Evolutionary conservation across 495 filamentous ascomycete genomes (phyloP), one percentile per base, ranked within the genome.

Genomic region (Choiromyces venosus): DNA sequence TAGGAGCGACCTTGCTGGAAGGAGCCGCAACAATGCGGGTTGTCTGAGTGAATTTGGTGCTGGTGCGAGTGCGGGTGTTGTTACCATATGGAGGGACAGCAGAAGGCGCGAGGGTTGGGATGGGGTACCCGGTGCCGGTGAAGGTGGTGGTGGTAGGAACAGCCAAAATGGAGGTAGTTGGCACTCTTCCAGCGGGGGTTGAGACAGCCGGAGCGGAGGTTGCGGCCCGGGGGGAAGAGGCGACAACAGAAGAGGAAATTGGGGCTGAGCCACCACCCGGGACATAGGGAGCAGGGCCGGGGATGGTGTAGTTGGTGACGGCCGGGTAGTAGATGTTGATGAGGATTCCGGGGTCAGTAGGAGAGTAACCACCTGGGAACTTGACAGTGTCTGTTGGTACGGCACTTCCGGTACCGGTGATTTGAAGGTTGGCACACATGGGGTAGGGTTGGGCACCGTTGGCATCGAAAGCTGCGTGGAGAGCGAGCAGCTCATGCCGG

Each of bases 361-460:
- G 74, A 4, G 80, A 87, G 83, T 93, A 93, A 33, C 91, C 86
- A 38, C 83, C 82, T 1, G 88, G 90, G 42, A 88, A 91, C 52
- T 86, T 78, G 36, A 86, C 84, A 16, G 84, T 80, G 69, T 90
- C 88, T 25, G 81, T 71, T n/a, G 91, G 90, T 19, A 82, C 80
- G 74, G 85, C 86, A 65, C 84, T 86, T 66, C 91, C 91, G 52
- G 83, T 79, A 68, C 92, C 90, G 12, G 87, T 88, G 69, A 94
- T 85, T 79, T 89, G 84, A 56, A 94, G 82, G 85, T 93, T 93
- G 82, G 93, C 82, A 83, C 92, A 95, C 80, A 91, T 84, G 35
- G 92, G 91, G 81, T 94, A 95, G 82, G 88, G 88, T 85, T 95
- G 91, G 16, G 92, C 90, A 67, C 91, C 91, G 80, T 91, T 85